Conservation (phyloP, 2,329 filamentous ascomycete species). For the Fusarium irregulare region DNA sequence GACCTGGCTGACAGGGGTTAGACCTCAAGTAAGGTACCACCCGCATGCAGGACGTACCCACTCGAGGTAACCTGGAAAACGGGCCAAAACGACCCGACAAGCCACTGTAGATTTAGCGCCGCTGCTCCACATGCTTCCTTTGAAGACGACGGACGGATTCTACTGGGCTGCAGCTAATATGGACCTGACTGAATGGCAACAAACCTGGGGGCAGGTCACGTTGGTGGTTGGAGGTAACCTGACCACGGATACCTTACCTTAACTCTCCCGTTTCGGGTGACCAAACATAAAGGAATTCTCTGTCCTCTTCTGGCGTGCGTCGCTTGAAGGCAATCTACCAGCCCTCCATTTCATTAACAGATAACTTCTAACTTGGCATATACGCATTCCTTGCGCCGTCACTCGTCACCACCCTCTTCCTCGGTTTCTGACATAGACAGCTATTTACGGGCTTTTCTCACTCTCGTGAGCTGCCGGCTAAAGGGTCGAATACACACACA, state of each 20-base stretch:
- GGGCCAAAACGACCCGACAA: constrained; percentile 30
- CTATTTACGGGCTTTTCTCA: constrained; percentile 4
- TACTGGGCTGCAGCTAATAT: constrained; percentile 14
- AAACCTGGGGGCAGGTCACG: constrained; percentile 37
- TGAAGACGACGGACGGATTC: constrained; percentile 19
- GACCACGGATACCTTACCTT: constrained; percentile 28
- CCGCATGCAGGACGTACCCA: constrained; percentile 34
- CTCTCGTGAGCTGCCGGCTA: background rate
- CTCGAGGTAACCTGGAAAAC: constrained; percentile 30
- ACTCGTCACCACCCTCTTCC: constrained; percentile 6
- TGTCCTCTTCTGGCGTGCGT: constrained; percentile 29
- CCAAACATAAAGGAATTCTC: constrained; percentile 43
- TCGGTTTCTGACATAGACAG: constrained; percentile 7
- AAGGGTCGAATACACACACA: constrained; percentile 11
- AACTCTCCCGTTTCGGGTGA: constrained; percentile 28
- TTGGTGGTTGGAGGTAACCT: constrained; percentile 42
- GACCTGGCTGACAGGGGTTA: constrained; percentile 17
- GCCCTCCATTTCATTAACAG: constrained; percentile 1
- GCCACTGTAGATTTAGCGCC: constrained; percentile 39
- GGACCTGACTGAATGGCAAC: constrained; percentile 26
- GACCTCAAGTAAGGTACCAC: constrained; percentile 33
- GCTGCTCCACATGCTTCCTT: constrained; percentile 36
- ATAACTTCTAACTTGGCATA: background rate
- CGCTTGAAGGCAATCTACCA: constrained; percentile 10
- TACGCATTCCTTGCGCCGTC: constrained; percentile 11